Base-by-base conservation (phyloP, 2,329 filamentous ascomycete species). In the Clarireedia paspali region DNA sequence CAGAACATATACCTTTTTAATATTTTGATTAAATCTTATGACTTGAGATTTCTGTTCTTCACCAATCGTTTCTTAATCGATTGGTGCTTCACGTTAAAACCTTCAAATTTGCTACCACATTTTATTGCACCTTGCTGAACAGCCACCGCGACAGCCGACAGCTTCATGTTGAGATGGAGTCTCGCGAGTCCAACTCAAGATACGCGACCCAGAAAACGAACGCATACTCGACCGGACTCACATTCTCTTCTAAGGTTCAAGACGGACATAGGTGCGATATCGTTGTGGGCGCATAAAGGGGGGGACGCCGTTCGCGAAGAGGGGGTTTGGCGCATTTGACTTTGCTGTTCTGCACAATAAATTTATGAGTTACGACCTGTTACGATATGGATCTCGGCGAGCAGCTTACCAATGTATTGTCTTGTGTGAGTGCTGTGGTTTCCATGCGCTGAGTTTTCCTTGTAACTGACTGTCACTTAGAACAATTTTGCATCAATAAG, bases 361-460 rank as follows among this genome's bases (percentile, higher is more conserved):
- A 51, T 60, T 48, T 47, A 63, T 62, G 60, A 64, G 17, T 60
- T 53, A 50, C 34, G 54, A 56, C 44, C 49, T 53, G 47, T 49
- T 58, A 63, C 64, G 61, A 61, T 44, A 70, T 70, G 68, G 68
- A 70, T 57, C 64, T 62, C 56, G 64, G 67, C 26, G 68, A 70
- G 46, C 69, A 67, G 57, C 57, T 58, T 46, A 70, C 68, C 30
- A 70, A 70, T 63, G 64, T 69, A 55, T 59, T 70, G 59, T 67
- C 62, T 53, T 66, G 63, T 62, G 68, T 70, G 48, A 59, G 62
- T 61, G 3, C 23, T 50, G 5, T 39, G n/a, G 23, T 30, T 5
- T 46, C 27, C 10, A 10, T 30, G 27, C 27, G 27, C 27, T 30
- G 27, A 9, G 27, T 30, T 30, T 30, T 30, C 27, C 27, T 30